These are phyloP conservation scores for Aspergillus eucalypticola DNA, from an alignment of 2,329 filamentous ascomycete species.

Conservation along the genomic window DNA sequence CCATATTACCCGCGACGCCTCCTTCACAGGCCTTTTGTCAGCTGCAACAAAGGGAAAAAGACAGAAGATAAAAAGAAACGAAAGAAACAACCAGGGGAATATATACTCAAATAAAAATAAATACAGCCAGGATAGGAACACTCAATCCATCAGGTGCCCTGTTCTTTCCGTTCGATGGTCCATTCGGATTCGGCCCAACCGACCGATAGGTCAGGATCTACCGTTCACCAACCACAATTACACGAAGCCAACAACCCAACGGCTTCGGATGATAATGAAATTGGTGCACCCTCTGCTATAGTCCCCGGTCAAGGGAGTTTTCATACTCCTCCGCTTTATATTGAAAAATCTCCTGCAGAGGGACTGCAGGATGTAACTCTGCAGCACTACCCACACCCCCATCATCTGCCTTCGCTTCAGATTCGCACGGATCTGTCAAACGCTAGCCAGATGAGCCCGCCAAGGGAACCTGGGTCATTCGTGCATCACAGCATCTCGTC, in stretches of 20 bases:
- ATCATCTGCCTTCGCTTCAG: constrained; percentile 32
- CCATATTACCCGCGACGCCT: background rate
- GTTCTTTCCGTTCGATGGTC: constrained; percentile 26
- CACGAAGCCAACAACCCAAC: constrained; percentile 21
- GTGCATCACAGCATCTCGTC: constrained; percentile 45
- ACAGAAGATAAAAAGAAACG: background rate
- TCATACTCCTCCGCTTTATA: constrained; percentile 12
- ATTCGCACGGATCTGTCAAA: constrained; percentile 38
- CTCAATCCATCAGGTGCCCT: background rate
- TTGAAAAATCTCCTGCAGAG: constrained; percentile 3
- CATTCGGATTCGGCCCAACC: constrained; percentile 21
- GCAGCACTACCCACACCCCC: constrained; percentile 10
- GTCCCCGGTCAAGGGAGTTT: constrained; percentile 15
- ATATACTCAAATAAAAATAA: no score
- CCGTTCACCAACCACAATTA: constrained; percentile 20
- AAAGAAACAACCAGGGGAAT: background rate
- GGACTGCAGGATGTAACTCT: constrained; percentile 15
- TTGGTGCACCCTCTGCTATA: constrained; percentile 14
- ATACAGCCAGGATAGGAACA: background rate
- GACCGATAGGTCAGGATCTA: constrained; percentile 28
- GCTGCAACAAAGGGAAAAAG: constrained; percentile 3
- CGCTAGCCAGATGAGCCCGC: constrained; percentile 28
- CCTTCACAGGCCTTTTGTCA: constrained; percentile 5
- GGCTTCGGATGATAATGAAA: constrained; percentile 21
- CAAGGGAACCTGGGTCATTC: constrained; percentile 35